Evolutionary conservation across 78 protist species (phyloP).

Genomic region (Cavenderia fasciculata): DNA sequence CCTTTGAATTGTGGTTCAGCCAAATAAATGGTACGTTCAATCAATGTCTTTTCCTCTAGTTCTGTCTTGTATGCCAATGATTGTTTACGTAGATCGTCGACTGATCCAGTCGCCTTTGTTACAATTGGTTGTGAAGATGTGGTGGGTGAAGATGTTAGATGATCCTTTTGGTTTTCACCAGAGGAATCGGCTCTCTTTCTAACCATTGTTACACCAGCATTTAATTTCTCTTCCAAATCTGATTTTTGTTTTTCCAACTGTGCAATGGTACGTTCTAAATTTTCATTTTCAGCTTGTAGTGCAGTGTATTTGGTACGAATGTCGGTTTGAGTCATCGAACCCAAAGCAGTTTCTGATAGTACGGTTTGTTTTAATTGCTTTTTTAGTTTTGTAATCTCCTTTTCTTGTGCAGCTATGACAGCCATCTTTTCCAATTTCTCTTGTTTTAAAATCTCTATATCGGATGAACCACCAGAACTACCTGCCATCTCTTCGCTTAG

Average conservation of each 20-base stretch:
- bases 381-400: slow-evolving; percentile 58
- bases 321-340: slow-evolving; percentile 20
- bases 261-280: slow-evolving; percentile 17
- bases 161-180: not conserved
- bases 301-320: slow-evolving; percentile 32
- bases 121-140: not conserved
- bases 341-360: slow-evolving; percentile 6
- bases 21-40: slow-evolving; percentile 39
- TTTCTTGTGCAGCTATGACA: slow-evolving; percentile 23
- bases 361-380: slow-evolving; percentile 36
- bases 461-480: slow-evolving; percentile 11
- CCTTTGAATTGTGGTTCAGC: slow-evolving; percentile 69
- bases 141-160: no score
- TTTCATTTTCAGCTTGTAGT: slow-evolving; percentile 45
- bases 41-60: slow-evolving; percentile 44
- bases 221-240: slow-evolving; percentile 6
- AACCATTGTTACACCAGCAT: not conserved
- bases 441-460: slow-evolving; percentile 42
- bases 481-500: not conserved
- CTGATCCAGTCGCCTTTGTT: slow-evolving; percentile 28
- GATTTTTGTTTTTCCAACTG: slow-evolving; percentile 35
- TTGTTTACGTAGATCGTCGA: slow-evolving; percentile 48
- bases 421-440: slow-evolving; percentile 69
- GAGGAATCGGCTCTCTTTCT: not conserved
- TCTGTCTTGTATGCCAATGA: slow-evolving; percentile 32